These are phyloP conservation scores for Coemansia sp. DNA, from an alignment of 192 early-diverging fungal species.

Conservation along the genomic window DNA sequence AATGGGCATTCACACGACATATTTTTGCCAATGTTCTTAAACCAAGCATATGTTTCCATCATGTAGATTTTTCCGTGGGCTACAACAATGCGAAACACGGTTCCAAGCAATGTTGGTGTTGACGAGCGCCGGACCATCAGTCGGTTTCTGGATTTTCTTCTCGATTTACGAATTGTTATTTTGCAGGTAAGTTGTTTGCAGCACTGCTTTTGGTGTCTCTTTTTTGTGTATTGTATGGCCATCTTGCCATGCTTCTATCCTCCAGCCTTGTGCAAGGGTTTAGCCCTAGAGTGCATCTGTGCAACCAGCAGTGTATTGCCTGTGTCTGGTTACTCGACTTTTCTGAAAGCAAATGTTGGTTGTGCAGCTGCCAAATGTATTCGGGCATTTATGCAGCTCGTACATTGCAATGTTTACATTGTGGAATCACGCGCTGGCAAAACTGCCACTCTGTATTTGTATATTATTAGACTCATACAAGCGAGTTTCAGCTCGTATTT, in stretches of 20 bases:
- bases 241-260: not conserved
- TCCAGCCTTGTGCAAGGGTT: not conserved
- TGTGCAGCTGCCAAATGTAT: no score
- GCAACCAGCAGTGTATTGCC: no score
- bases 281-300: no score
- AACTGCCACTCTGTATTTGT: not conserved
- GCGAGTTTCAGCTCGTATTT: no score
- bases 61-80: constrained; percentile 54
- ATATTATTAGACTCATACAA: not conserved
- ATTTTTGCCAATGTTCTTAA: not conserved
- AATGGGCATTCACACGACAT: no score
- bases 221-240: not conserved
- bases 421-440: not conserved
- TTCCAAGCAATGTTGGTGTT: constrained; percentile 19
- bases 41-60: not conserved
- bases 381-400: not conserved
- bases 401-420: not conserved
- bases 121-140: constrained; percentile 34
- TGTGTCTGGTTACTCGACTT: no score
- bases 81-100: constrained; percentile 25
- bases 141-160: constrained; percentile 47
- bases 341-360: no score
- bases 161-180: constrained; percentile 49
- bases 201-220: not conserved
- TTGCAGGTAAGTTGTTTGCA: constrained; percentile 39